Evolutionary conservation across 2,329 filamentous ascomycete genomes (phyloP).

Genomic region (Penicillium janthinellum): DNA sequence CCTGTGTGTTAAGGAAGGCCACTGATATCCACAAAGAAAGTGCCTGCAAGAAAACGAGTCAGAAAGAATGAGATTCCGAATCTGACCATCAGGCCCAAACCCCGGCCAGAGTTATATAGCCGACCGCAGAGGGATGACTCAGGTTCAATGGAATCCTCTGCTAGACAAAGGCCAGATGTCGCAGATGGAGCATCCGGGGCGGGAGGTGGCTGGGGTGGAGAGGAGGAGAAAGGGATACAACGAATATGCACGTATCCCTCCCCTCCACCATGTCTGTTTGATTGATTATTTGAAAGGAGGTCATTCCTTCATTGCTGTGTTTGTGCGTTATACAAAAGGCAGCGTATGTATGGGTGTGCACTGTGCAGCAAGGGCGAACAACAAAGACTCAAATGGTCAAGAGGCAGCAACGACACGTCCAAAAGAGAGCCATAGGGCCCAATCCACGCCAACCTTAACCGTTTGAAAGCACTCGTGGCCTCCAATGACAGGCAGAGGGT

Average conservation of each 20-base stretch:
- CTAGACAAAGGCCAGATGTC: slow-evolving; percentile 7
- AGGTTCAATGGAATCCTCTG: slow-evolving; percentile 2
- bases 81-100: not conserved
- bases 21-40: slow-evolving; percentile 9
- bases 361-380: slow-evolving; percentile 11
- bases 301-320: not conserved
- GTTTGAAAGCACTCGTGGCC: slow-evolving; percentile 20
- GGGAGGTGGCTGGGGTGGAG: slow-evolving; percentile 4
- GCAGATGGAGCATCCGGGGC: not conserved
- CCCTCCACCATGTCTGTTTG: not conserved
- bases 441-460: slow-evolving; percentile 18
- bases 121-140: not conserved
- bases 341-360: not conserved
- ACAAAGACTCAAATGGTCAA: slow-evolving; percentile 3
- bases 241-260: slow-evolving; percentile 1
- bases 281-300: not conserved
- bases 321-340: not conserved
- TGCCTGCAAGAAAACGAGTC: not conserved
- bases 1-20: not conserved
- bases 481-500: slow-evolving; percentile 21
- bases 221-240: not conserved
- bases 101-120: slow-evolving; percentile 15
- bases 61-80: slow-evolving; percentile 19
- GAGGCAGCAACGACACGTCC: slow-evolving; percentile 9
- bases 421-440: slow-evolving; percentile 4